Percentiles rank a stretch among this genome's conserved stretches.
These are phyloP conservation scores for Alternaria sp. DNA, from an alignment of 2,329 filamentous ascomycete genomes.

Conservation along the genomic window DNA sequence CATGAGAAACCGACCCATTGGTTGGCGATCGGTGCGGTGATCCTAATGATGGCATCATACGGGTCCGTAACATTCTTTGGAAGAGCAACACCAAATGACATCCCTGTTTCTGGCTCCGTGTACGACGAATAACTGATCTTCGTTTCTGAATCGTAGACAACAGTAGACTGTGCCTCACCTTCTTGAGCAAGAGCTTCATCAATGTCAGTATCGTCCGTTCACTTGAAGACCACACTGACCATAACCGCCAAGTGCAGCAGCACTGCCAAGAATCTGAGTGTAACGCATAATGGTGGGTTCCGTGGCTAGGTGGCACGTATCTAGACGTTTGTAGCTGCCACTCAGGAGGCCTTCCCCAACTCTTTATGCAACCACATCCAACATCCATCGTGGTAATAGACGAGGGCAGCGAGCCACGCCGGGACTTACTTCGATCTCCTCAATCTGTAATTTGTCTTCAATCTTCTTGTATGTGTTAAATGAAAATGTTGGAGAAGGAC, in stretches of 20 bases:
- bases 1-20: constrained; percentile 44
- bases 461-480: constrained; percentile 36
- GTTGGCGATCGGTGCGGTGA: constrained; percentile 37
- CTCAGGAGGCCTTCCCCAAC: constrained; percentile 12
- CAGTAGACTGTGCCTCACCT: constrained; percentile 39
- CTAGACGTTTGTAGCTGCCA: constrained; percentile 8
- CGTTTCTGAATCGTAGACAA: constrained; percentile 40
- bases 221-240: constrained; percentile 22
- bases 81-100: constrained; percentile 43
- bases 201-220: constrained; percentile 15
- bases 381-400: constrained; percentile 20
- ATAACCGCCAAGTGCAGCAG: constrained; percentile 36
- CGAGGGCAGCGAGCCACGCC: constrained; percentile 19
- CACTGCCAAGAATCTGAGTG: constrained; percentile 37
- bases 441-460: constrained; percentile 28
- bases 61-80: constrained; percentile 39
- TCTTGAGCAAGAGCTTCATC: constrained; percentile 38
- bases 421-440: constrained; percentile 20
- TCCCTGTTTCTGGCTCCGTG: constrained; percentile 37
- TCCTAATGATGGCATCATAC: constrained; percentile 44
- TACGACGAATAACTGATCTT: constrained; percentile 46
- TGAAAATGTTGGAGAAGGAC: constrained; percentile 30
- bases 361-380: constrained; percentile 33
- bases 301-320: constrained; percentile 9
- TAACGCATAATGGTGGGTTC: constrained; percentile 37